Conservation (phyloP, 2,329 filamentous ascomycete genomes). For the Emergomyces africanus region DNA sequence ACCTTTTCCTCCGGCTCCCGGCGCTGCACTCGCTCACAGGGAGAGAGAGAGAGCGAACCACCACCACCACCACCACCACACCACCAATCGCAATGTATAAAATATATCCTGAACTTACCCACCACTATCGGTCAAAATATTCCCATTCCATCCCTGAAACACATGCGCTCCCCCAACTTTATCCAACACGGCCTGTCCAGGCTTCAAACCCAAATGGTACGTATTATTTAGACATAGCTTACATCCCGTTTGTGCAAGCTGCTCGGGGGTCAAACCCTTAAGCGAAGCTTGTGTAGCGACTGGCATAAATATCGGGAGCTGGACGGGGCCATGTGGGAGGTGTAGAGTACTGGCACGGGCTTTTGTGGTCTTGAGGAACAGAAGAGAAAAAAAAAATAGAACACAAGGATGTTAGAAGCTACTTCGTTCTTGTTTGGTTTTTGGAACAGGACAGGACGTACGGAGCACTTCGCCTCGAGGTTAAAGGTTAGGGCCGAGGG, state of each 20-base stretch:
- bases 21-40: neutral
- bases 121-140: conserved; percentile 66
- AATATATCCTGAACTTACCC: conserved; percentile 24
- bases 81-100: neutral
- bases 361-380: conserved; percentile 56
- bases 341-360: conserved; percentile 78
- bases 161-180: conserved; percentile 85
- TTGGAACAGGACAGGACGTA: conserved; percentile 32
- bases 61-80: too few species aligned
- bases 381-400: too few species aligned
- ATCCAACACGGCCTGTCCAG: conserved; percentile 79
- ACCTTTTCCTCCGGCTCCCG: neutral
- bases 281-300: conserved; percentile 93
- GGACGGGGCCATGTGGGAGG: conserved; percentile 82
- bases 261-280: conserved; percentile 85
- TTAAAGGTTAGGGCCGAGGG: conserved; percentile 63
- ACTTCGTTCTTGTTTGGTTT: neutral
- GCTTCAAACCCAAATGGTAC: conserved; percentile 90
- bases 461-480: conserved; percentile 64
- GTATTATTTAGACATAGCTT: conserved; percentile 94
- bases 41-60: too few species aligned
- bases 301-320: conserved; percentile 94
- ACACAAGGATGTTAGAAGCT: neutral
- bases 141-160: conserved; percentile 88
- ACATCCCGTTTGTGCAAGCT: conserved; percentile 80